Conservation (phyloP, 192 early-diverging fungal genomes). For the Radiomyces spectabilis region DNA sequence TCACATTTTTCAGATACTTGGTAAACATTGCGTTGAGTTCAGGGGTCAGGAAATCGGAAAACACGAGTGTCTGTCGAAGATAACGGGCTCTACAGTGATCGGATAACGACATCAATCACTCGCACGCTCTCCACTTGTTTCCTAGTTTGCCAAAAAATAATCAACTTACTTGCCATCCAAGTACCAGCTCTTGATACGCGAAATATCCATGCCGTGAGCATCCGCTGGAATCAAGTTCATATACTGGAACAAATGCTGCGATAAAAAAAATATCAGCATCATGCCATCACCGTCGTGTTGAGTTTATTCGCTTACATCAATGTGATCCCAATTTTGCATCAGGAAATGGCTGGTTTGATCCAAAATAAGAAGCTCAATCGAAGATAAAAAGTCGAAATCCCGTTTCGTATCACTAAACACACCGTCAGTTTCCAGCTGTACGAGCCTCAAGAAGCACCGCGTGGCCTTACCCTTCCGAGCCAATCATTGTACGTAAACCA, state of each 20-base stretch:
- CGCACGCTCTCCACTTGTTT: no score
- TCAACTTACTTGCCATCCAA: slow-evolving; percentile 69
- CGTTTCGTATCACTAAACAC: slow-evolving; percentile 69
- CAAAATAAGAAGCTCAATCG: slow-evolving; percentile 84
- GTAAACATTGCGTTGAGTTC: slow-evolving; percentile 89
- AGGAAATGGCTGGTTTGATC: slow-evolving; percentile 81
- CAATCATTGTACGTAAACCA: slow-evolving; percentile 84
- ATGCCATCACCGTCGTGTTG: no score
- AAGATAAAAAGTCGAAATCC: slow-evolving; percentile 91
- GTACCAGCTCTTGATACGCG: slow-evolving; percentile 77
- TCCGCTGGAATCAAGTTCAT: slow-evolving; percentile 86
- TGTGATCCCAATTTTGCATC: slow-evolving; percentile 99
- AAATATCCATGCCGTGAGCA: slow-evolving; percentile 94
- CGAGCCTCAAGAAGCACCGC: no score
- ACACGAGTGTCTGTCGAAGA: slow-evolving; percentile 82
- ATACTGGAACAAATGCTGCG: slow-evolving; percentile 72
- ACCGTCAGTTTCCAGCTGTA: background rate
- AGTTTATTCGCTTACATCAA: slow-evolving; percentile 29
- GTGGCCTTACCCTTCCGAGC: slow-evolving; percentile 55
- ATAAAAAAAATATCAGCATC: no score
- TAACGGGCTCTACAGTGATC: slow-evolving; percentile 51
- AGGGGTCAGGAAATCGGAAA: slow-evolving; percentile 77
- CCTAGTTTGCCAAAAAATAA: background rate
- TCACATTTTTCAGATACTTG: slow-evolving; percentile 52
- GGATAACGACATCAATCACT: no score